phyloP scores from a whole-genome alignment of 2,329 filamentous ascomycete species.

The Colletotrichum ledebouriae region DNA sequence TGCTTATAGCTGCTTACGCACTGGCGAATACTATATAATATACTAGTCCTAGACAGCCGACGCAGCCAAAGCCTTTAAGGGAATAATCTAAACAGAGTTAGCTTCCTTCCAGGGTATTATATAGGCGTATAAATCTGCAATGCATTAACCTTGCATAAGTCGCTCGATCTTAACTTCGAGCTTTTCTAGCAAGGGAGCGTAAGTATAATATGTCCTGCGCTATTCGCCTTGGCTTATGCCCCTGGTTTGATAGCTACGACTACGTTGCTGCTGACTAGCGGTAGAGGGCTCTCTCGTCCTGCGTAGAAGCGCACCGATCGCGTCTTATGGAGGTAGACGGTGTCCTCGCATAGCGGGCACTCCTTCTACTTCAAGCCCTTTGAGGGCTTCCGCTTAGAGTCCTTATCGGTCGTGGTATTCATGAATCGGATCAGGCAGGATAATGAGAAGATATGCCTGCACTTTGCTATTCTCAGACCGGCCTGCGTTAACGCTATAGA shows the following conservation, averaged over 20 bases:
- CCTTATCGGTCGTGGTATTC: conserved; percentile 83
- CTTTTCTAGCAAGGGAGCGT: conserved; percentile 53
- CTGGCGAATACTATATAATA: conserved; percentile 70
- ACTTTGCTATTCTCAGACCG: conserved; percentile 95
- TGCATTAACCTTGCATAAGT: conserved; percentile 50
- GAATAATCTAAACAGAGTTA: conserved; percentile 75
- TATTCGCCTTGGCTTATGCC: conserved; percentile 72
- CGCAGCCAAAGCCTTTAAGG: conserved; percentile 70
- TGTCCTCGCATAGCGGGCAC: conserved; percentile 95
- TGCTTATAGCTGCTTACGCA: neutral
- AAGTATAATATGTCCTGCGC: conserved; percentile 68
- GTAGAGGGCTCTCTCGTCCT: conserved; percentile 86
- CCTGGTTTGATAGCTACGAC: conserved; percentile 75
- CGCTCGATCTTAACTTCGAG: conserved; percentile 64
- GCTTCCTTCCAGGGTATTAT: conserved; percentile 76
- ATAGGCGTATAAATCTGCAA: conserved; percentile 65
- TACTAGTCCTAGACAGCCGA: conserved; percentile 74
- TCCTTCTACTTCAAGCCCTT: conserved; percentile 90
- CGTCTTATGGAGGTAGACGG: conserved; percentile 89
- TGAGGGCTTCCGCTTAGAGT: conserved; percentile 65
- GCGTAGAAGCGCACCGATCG: conserved; percentile 91
- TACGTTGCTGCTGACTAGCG: conserved; percentile 88
- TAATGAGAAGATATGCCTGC: conserved; percentile 96
- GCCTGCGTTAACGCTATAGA: conserved; percentile 59
- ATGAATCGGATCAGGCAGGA: conserved; percentile 96